phyloP scores from a whole-genome alignment of 1,284 basidiomycete genomes.

The Leccinum holopus region DNA sequence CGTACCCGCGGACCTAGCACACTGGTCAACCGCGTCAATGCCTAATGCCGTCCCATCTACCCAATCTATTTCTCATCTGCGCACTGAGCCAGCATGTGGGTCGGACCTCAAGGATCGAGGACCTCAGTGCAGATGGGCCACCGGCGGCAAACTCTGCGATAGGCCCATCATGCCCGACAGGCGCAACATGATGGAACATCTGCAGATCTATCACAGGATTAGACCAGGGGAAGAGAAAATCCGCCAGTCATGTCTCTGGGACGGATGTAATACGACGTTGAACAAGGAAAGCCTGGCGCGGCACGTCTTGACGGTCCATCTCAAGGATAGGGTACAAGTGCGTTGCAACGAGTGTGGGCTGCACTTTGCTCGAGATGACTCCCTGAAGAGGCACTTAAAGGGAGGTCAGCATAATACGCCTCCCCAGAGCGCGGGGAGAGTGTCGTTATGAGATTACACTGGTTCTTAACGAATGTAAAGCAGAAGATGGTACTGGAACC shows the following conservation, averaged over 20 bases:
- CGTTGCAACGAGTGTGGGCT: conserved; percentile 11
- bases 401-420: conserved; percentile 13
- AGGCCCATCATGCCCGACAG: conserved; percentile 10
- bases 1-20: background rate
- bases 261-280: conserved; percentile 12
- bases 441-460: background rate
- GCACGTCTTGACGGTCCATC: conserved; percentile 24
- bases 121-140: conserved; percentile 18
- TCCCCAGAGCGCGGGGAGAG: background rate
- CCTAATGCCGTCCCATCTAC: background rate
- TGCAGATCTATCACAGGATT: conserved; percentile 17
- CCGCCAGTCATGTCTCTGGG: conserved; percentile 18
- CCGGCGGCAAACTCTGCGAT: conserved; percentile 6
- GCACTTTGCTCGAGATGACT: conserved; percentile 30
- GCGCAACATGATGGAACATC: conserved; percentile 18
- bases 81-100: background rate
- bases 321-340: conserved; percentile 12
- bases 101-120: background rate
- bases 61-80: background rate
- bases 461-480: background rate
- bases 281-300: conserved; percentile 29
- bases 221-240: conserved; percentile 24
- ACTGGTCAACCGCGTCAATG: background rate
- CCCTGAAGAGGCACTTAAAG: conserved; percentile 24
- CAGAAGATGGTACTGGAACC: background rate